phyloP scores from a whole-genome alignment of 345 rosid genomes.

The Populus deltoides region DNA sequence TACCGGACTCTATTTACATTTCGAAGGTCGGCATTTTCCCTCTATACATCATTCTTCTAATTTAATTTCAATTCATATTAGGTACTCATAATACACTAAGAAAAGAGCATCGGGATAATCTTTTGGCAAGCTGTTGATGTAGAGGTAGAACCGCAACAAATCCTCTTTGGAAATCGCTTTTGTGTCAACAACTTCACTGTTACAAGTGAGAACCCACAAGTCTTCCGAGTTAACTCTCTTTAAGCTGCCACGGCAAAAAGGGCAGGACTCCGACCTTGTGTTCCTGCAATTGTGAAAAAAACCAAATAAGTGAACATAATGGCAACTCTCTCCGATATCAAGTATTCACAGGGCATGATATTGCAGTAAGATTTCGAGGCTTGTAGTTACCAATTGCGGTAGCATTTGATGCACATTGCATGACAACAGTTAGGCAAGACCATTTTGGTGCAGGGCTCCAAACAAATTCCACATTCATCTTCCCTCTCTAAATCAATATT shows the following conservation, averaged over 20 bases:
- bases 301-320: not conserved
- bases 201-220: slow-evolving; percentile 87
- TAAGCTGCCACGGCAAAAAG: slow-evolving; percentile 90
- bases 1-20: slow-evolving; percentile 55
- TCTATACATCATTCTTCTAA: slow-evolving; percentile 48
- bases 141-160: slow-evolving; percentile 68
- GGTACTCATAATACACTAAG: slow-evolving; percentile 77
- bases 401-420: slow-evolving; percentile 97
- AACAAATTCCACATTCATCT: slow-evolving; percentile 96
- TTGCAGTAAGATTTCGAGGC: not conserved
- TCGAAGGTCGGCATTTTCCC: slow-evolving; percentile 41
- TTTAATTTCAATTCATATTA: slow-evolving; percentile 45
- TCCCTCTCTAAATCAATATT: slow-evolving; percentile 73
- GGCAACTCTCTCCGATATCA: not conserved
- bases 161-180: slow-evolving; percentile 70
- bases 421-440: slow-evolving; percentile 92
- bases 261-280: slow-evolving; percentile 88
- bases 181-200: slow-evolving; percentile 74
- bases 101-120: slow-evolving; percentile 78
- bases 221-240: slow-evolving; percentile 96
- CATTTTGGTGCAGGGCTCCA: slow-evolving; percentile 92
- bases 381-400: slow-evolving; percentile 69
- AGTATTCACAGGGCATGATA: not conserved
- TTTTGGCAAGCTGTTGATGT: slow-evolving; percentile 73
- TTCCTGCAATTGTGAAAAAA: slow-evolving; percentile 53